phyloP scores from a whole-genome alignment of 805 yeast species.

The Candida montana region DNA sequence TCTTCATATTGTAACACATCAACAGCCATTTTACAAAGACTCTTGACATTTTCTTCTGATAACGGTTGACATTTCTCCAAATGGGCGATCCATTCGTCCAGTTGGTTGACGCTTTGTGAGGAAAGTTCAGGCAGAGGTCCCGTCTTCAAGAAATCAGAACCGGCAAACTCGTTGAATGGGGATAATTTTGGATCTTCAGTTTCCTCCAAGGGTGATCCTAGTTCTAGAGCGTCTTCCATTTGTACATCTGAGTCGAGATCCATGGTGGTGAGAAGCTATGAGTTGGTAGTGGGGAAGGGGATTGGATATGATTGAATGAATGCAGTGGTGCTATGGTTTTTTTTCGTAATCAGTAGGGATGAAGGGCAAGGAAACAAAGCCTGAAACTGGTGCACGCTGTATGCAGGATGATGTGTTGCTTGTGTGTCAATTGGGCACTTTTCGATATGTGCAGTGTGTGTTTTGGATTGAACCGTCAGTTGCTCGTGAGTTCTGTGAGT shows the following conservation, averaged over 20 bases:
- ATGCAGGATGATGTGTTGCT: too few relatives aligned
- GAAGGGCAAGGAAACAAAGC: too few relatives aligned
- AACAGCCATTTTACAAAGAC: constrained; percentile 83
- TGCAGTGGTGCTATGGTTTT: too few relatives aligned
- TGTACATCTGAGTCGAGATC: constrained; percentile 77
- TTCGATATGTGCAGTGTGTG: neutral
- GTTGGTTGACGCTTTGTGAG: constrained; percentile 50
- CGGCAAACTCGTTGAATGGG: constrained; percentile 28
- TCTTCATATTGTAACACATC: constrained; percentile 89
- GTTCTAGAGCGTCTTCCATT: constrained; percentile 67
- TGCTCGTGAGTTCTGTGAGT: neutral
- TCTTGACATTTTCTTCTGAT: constrained; percentile 71
- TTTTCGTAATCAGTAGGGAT: too few relatives aligned
- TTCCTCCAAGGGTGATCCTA: constrained; percentile 31
- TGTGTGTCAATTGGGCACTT: neutral
- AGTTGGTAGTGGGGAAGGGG: neutral
- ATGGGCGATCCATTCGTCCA: constrained; percentile 86
- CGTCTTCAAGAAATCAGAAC: constrained; percentile 21
- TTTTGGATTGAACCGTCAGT: too few relatives aligned
- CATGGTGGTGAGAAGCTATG: constrained; percentile 33
- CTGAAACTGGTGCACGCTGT: too few relatives aligned
- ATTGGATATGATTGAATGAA: too few relatives aligned
- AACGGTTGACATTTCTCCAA: constrained; percentile 76
- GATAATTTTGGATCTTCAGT: constrained; percentile 26
- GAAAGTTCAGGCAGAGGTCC: constrained; percentile 34